Evolutionary conservation across 2,329 filamentous ascomycete species (phyloP).

Genomic region (Phialophora expanda): DNA sequence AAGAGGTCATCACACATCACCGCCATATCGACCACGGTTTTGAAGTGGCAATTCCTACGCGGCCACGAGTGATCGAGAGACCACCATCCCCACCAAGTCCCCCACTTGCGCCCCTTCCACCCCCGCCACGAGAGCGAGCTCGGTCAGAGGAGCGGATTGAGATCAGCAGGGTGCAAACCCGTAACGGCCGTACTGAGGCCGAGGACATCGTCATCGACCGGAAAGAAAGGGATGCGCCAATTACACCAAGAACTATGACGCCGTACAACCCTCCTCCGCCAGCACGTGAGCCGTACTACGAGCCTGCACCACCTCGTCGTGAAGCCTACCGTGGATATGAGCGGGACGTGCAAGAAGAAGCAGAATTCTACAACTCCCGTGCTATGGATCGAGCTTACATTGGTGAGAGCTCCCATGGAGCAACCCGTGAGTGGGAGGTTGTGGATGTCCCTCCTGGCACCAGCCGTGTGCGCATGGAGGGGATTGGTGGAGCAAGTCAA

Average conservation of each 20-base stretch:
- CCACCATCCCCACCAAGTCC: conserved; percentile 51
- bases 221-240: conserved; percentile 47
- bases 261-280: conserved; percentile 46
- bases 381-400: conserved; percentile 70
- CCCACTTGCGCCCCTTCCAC: conserved; percentile 43
- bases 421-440: conserved; percentile 77
- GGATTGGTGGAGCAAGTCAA: conserved; percentile 72
- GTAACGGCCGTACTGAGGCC: conserved; percentile 60
- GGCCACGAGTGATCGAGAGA: conserved; percentile 42
- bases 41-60: conserved; percentile 41
- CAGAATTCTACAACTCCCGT: conserved; percentile 70
- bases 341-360: conserved; percentile 59
- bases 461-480: conserved; percentile 80
- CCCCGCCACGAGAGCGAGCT: conserved; percentile 40
- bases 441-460: conserved; percentile 85
- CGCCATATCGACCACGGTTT: conserved; percentile 83
- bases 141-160: conserved; percentile 60
- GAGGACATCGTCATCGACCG: conserved; percentile 68
- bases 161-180: conserved; percentile 55
- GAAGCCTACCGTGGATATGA: conserved; percentile 49
- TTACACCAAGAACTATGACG: conserved; percentile 42
- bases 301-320: conserved; percentile 44
- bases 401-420: conserved; percentile 75
- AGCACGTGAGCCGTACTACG: conserved; percentile 34
- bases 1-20: conserved; percentile 89